Evolutionary conservation across 164 flowering plant species (phyloP).

Genomic region (Vitis rupestris): DNA sequence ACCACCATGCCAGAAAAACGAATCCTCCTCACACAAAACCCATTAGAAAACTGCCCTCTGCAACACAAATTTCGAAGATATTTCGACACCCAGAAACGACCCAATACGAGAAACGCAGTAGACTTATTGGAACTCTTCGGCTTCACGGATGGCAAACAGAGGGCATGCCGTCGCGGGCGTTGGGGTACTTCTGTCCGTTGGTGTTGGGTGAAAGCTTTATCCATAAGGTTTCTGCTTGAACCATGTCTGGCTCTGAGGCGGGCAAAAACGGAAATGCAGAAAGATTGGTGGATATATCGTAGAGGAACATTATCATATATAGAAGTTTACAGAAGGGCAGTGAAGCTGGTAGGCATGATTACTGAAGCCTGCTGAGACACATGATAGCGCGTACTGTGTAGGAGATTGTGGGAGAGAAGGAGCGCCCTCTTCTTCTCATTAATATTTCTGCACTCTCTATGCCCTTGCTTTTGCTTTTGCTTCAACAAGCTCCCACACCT

Average conservation of each 20-base stretch:
- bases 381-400: slow-evolving; percentile 13
- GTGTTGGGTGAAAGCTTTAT: slow-evolving; percentile 26
- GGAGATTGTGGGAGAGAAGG: neutral
- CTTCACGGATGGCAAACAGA: slow-evolving; percentile 13
- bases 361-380: slow-evolving; percentile 23
- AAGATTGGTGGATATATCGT: neutral
- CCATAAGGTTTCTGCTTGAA: slow-evolving; percentile 25
- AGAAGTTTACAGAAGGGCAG: neutral
- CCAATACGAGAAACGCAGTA: slow-evolving; percentile 17
- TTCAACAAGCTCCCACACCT: neutral
- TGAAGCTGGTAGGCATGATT: slow-evolving; percentile 16
- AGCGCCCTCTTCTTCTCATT: slow-evolving; percentile 12
- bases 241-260: slow-evolving; percentile 24
- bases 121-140: slow-evolving; percentile 1
- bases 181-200: slow-evolving; percentile 16
- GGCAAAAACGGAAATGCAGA: slow-evolving; percentile 1
- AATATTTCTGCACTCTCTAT: neutral
- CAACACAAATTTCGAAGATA: slow-evolving; percentile 15
- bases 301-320: neutral
- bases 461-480: neutral
- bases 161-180: slow-evolving; percentile 18
- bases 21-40: slow-evolving; percentile 21
- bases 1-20: slow-evolving; percentile 31
- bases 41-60: slow-evolving; percentile 17
- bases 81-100: slow-evolving; percentile 29